Evolutionary conservation across 1,284 basidiomycete species (phyloP), one percentile per base, ranked within the genome.

Genomic region (Chondrostereum purpureum): DNA sequence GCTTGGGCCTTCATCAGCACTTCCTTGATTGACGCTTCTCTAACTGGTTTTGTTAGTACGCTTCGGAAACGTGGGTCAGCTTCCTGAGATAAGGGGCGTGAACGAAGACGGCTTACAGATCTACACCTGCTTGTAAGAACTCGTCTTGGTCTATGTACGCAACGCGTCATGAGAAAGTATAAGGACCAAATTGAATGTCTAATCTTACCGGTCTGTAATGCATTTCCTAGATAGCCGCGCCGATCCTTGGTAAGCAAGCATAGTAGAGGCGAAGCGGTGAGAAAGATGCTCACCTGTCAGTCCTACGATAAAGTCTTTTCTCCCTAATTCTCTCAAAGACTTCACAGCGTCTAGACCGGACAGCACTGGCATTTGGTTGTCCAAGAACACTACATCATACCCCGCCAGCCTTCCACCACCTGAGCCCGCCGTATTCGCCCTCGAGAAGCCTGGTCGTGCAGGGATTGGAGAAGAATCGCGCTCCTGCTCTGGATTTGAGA

Each of bases 361-460:
- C 71, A 89, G 73, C 36, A 88, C 71, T 3, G 88, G 90, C 87
- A 88, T 89, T 63, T 89, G 87, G 58, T 93, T 93, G 58, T 93
- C 90, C 58, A 93, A 64, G 63, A 92, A 92, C 20, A 89, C 72
- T 2, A 88, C 72, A 31, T 31, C 27, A 31, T 31, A 31, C 8
- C 8, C 8, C 27, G 8, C 27, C 27, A 8, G 8, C 27, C 27
- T n/a, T 8, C 27, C n/a, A n/a, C n/a, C 27, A 31, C 27, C n/a
- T 31, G 27, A n/a, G 8, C 27, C 27, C 27, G 27, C 27, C 8
- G 8, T 31, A 8, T 8, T 31, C 27, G n/a, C n/a, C 27, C 27
- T 31, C 27, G 27, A 31, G 27, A 31, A 31, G n/a, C 27, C n/a
- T 31, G 27, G 27, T 31, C 27, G 8, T 31, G 27, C 8, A 31